Evolutionary conservation across 2,329 filamentous ascomycete genomes (phyloP).

Genomic region (Ophiocordyceps australis): DNA sequence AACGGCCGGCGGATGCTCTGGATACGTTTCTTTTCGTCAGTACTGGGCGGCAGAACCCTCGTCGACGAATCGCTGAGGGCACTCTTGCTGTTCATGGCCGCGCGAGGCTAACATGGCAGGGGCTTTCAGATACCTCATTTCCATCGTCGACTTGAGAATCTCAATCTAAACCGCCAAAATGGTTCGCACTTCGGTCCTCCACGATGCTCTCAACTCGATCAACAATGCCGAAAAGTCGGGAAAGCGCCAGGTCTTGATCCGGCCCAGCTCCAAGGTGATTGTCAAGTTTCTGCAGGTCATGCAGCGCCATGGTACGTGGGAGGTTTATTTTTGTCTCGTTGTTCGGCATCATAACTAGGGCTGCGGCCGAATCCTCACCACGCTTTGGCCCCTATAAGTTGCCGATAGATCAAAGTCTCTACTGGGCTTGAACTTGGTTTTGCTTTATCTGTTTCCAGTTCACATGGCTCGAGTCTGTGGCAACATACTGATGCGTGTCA

Average conservation of each 20-base stretch:
- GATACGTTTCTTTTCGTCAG: slow-evolving; percentile 48
- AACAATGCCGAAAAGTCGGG: slow-evolving; percentile 99
- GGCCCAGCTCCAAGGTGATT: slow-evolving; percentile 98
- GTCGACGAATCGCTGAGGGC: slow-evolving; percentile 35
- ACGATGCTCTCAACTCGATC: slow-evolving; percentile 98
- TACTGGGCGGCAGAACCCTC: slow-evolving; percentile 57
- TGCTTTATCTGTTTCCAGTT: slow-evolving; percentile 39
- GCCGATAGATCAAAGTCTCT: slow-evolving; percentile 77
- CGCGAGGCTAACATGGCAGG: slow-evolving; percentile 38
- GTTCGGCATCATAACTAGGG: slow-evolving; percentile 99
- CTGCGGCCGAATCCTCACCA: slow-evolving; percentile 62
- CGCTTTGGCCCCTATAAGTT: slow-evolving; percentile 99
- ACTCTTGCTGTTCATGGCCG: slow-evolving; percentile 51
- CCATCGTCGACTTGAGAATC: slow-evolving; percentile 63
- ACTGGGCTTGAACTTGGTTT: slow-evolving; percentile 68
- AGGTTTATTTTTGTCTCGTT: neutral
- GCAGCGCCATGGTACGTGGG: slow-evolving; percentile 92
- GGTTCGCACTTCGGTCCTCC: slow-evolving; percentile 98
- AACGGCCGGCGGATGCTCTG: slow-evolving; percentile 5
- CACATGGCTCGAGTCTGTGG: slow-evolving; percentile 77
- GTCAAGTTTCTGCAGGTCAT: slow-evolving; percentile 98
- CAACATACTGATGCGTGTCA: slow-evolving; percentile 55
- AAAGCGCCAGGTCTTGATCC: slow-evolving; percentile 98
- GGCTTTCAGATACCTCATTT: slow-evolving; percentile 46
- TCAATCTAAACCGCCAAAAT: slow-evolving; percentile 62